Percentiles rank a stretch among this genome's conserved stretches.
phyloP scores from a whole-genome alignment of 148 eudicot genomes.

The Chenopodium berlandieri region DNA sequence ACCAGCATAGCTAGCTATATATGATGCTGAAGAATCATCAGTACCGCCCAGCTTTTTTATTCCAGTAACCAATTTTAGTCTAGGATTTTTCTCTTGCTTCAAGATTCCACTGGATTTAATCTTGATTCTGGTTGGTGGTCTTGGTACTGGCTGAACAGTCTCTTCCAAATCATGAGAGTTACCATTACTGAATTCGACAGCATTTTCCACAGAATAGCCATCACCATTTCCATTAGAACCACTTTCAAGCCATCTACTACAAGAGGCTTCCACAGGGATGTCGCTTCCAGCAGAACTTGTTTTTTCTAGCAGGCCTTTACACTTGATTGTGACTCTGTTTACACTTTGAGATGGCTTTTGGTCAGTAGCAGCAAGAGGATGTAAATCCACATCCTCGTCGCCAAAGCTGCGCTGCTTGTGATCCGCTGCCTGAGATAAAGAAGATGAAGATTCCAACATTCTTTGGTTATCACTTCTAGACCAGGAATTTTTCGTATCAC shows the following conservation, averaged over 20 bases:
- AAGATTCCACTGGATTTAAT: slow-evolving; percentile 44
- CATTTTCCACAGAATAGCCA: slow-evolving; percentile 14
- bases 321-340: slow-evolving; percentile 36
- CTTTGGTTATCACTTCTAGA: slow-evolving; percentile 23
- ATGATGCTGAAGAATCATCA: slow-evolving; percentile 32
- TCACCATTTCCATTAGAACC: slow-evolving; percentile 22
- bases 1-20: slow-evolving; percentile 27
- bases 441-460: slow-evolving; percentile 37
- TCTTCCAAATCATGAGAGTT: slow-evolving; percentile 34
- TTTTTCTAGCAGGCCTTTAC: slow-evolving; percentile 34
- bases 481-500: slow-evolving; percentile 39
- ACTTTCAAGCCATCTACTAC: slow-evolving; percentile 12
- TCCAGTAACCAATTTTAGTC: slow-evolving; percentile 24
- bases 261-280: slow-evolving; percentile 25
- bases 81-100: slow-evolving; percentile 36
- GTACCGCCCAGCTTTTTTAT: slow-evolving; percentile 15
- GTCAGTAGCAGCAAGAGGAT: slow-evolving; percentile 37
- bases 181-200: slow-evolving; percentile 13
- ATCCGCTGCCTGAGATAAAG: slow-evolving; percentile 36
- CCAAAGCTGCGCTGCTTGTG: slow-evolving; percentile 26
- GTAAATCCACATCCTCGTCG: slow-evolving; percentile 31
- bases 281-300: slow-evolving; percentile 26
- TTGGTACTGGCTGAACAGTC: slow-evolving; percentile 33
- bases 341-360: slow-evolving; percentile 32
- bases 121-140: slow-evolving; percentile 38